Base-by-base conservation (phyloP, 768 basidiomycete species). In the Termitomyces titanicus region DNA sequence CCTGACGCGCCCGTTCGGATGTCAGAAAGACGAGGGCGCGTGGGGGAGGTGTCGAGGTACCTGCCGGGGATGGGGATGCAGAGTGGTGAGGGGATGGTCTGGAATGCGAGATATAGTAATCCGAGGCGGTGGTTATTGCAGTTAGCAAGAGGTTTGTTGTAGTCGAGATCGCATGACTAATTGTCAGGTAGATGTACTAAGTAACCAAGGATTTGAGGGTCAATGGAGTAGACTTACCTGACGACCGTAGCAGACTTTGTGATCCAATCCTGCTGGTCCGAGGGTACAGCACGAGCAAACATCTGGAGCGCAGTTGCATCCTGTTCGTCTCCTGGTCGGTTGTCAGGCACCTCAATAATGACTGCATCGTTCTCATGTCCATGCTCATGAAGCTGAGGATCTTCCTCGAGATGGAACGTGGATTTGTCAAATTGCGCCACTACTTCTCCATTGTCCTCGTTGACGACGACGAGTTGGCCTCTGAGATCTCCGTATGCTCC, bases 191-290 rank as follows among this genome's bases (percentile, higher is more conserved):
- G 13, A 29, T 13, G 22, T 34, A 9, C 15, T 51, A 25, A 52
- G 31, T 24, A 5, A 22, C 29, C 29, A 31, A 38, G 17, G 31
- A 29, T 2, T 22, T 31, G 20, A 17, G n/a, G 24, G 27, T 31
- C 25, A 29, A 31, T 22, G 17, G 25, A 20, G 13, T 24, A 25
- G 13, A 68, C 78, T 40, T 66, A 86, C 87, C 86, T 88, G 54
- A 86, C 72, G 24, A 83, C 68, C 20, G 79, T 79, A 2, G 87
- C 85, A 20, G 83, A 78, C 60, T 74, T 76, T 9, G 79, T 81
- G 42, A 92, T 77, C 83, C 84, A 86, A 65, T 89, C 84, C 65
- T 82, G 78, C 60, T 91, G 80, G 24, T 86, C 85, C 15, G 83
- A 79, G 22, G 84, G 83, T 1, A 90, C 77, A 9, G 79, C 77